These are phyloP conservation scores for Ustilaginoidea virens DNA, from an alignment of 2,329 filamentous ascomycete genomes.

Conservation along the genomic window DNA sequence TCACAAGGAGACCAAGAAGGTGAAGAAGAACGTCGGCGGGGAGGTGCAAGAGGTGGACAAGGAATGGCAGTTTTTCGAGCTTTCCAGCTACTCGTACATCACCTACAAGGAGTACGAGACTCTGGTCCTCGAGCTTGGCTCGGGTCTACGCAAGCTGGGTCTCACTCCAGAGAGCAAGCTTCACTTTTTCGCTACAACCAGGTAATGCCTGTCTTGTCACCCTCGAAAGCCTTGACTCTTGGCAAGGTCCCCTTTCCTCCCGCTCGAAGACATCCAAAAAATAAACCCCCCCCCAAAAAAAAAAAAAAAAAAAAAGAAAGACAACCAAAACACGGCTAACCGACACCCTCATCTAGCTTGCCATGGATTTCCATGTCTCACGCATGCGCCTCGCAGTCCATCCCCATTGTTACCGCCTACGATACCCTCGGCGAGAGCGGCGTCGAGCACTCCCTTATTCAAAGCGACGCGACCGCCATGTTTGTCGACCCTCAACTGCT, in stretches of 20 bases:
- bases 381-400: constrained; percentile 63
- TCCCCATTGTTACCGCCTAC: constrained; percentile 88
- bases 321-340: no score
- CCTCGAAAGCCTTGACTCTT: background rate
- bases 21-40: constrained; percentile 78
- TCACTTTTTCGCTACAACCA: constrained; percentile 76
- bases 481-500: constrained; percentile 74
- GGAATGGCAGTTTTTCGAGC: constrained; percentile 83
- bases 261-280: no score
- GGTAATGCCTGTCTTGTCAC: constrained; percentile 27
- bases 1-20: constrained; percentile 74
- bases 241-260: no score
- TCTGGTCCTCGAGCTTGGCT: constrained; percentile 51
- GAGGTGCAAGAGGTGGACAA: constrained; percentile 69
- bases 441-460: constrained; percentile 69
- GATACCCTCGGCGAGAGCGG: constrained; percentile 79
- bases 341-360: constrained; percentile 32
- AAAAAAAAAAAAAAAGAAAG: background rate
- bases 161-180: constrained; percentile 51
- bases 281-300: background rate
- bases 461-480: constrained; percentile 69
- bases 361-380: constrained; percentile 79
- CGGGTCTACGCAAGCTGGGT: constrained; percentile 61
- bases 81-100: constrained; percentile 60
- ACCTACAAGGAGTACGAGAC: constrained; percentile 69